phyloP scores from a whole-genome alignment of 208 protist genomes.

The Wallacemonas rigidus region DNA sequence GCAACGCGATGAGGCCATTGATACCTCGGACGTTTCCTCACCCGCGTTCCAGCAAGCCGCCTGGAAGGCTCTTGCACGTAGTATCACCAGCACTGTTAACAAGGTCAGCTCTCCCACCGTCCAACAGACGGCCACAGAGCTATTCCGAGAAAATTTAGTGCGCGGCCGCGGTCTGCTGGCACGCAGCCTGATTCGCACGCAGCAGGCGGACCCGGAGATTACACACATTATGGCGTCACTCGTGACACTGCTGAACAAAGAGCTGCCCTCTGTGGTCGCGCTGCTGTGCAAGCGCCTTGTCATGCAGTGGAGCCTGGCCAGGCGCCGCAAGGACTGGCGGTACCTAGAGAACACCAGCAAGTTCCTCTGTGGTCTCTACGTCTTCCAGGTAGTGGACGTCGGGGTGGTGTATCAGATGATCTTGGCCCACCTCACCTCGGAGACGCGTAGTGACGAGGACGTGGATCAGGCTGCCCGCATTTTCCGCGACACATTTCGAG shows the following conservation, averaged over 20 bases:
- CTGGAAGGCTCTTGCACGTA: constrained; percentile 98
- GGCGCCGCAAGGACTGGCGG: constrained; percentile 92
- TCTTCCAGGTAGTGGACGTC: constrained; percentile 80
- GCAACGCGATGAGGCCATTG: constrained; percentile 32
- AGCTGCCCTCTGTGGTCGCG: constrained; percentile 96
- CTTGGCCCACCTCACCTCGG: constrained; percentile 57
- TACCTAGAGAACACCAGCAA: constrained; percentile 69
- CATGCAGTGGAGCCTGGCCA: constrained; percentile 85
- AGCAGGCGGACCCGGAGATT: constrained; percentile 94
- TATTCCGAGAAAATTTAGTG: constrained; percentile 98
- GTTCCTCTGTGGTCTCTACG: constrained; percentile 75
- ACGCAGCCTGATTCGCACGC: constrained; percentile 94
- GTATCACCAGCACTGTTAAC: constrained; percentile 98
- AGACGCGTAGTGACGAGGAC: constrained; percentile 96
- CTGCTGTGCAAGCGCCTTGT: constrained; percentile 94
- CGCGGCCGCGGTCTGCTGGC: constrained; percentile 96
- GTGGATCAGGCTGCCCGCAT: constrained; percentile 90
- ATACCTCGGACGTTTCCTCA: constrained; percentile 26
- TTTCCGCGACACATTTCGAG: constrained; percentile 71
- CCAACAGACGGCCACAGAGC: constrained; percentile 90
- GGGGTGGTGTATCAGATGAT: constrained; percentile 82
- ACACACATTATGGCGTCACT: constrained; percentile 96
- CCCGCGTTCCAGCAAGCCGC: constrained; percentile 80
- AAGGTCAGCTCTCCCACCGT: constrained; percentile 96
- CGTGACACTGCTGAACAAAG: constrained; percentile 96